Percentiles rank a stretch among this genome's conserved stretches.
These are phyloP conservation scores for Apiospora pterosperma DNA, from an alignment of 2,329 filamentous ascomycete genomes.

Conservation along the genomic window DNA sequence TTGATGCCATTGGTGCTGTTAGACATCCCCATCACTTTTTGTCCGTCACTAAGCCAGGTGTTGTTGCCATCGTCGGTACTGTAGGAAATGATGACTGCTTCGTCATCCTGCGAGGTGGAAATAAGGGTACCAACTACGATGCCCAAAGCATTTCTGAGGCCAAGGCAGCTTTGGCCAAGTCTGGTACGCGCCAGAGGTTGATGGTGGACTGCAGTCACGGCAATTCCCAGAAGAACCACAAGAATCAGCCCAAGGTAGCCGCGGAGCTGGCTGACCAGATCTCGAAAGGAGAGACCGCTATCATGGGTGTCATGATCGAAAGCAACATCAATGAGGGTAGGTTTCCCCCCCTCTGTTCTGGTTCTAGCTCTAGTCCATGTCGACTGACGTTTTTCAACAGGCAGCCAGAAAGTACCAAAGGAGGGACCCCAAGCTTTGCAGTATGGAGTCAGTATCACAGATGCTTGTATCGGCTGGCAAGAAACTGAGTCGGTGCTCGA, in stretches of 20 bases:
- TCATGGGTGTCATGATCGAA: slow-evolving; percentile 99
- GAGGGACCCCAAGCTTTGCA: slow-evolving; percentile 83
- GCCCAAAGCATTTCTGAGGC: slow-evolving; percentile 78
- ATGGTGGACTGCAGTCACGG: slow-evolving; percentile 99
- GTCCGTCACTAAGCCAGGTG: slow-evolving; percentile 92
- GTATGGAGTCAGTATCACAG: slow-evolving; percentile 95
- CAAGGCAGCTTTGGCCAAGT: slow-evolving; percentile 73
- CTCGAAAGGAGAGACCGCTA: slow-evolving; percentile 73
- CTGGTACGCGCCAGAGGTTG: slow-evolving; percentile 70
- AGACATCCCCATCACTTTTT: slow-evolving; percentile 94
- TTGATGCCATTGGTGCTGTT: slow-evolving; percentile 93
- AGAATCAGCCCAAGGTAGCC: slow-evolving; percentile 94
- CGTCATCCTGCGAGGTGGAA: slow-evolving; percentile 89
- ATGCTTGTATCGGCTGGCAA: slow-evolving; percentile 94
- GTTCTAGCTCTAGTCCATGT: neutral
- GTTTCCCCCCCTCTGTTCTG: slow-evolving; percentile 24
- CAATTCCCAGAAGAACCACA: slow-evolving; percentile 94
- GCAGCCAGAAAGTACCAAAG: slow-evolving; percentile 85
- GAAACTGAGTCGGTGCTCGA: slow-evolving; percentile 80
- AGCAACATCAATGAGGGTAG: slow-evolving; percentile 91
- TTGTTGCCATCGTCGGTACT: slow-evolving; percentile 92
- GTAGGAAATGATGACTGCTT: slow-evolving; percentile 96
- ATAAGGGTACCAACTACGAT: slow-evolving; percentile 92
- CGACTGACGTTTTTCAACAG: slow-evolving; percentile 38
- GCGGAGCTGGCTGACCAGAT: slow-evolving; percentile 80